Percentiles rank a stretch among this genome's conserved stretches.
These are phyloP conservation scores for Cordyceps cateniannulata DNA, from an alignment of 2,329 filamentous ascomycete species.

Conservation along the genomic window DNA sequence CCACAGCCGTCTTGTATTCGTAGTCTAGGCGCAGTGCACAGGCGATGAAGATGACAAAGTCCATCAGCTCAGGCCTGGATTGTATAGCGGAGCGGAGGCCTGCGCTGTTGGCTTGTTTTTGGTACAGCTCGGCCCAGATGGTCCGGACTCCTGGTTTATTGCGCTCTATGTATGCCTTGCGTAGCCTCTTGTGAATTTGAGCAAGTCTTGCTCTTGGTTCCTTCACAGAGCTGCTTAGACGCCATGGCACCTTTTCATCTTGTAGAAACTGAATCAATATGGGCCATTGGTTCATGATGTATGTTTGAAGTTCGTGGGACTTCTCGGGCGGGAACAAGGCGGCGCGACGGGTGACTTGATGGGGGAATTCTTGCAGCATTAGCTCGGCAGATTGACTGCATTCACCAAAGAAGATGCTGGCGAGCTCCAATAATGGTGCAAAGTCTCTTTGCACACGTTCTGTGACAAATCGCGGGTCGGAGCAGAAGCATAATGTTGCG, in stretches of 20 bases:
- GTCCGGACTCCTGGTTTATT: conserved; percentile 23
- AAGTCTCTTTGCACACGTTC: conserved; percentile 14
- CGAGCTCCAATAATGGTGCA: conserved; percentile 23
- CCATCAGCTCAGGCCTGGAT: conserved; percentile 28
- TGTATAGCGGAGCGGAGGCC: conserved; percentile 24
- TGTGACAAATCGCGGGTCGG: conserved; percentile 20
- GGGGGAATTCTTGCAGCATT: conserved; percentile 2
- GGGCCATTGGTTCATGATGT: conserved; percentile 26
- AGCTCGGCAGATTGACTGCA: neutral
- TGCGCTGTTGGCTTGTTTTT: conserved; percentile 19
- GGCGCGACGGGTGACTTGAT: neutral
- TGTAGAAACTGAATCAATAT: conserved; percentile 19
- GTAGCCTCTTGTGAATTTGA: conserved; percentile 24
- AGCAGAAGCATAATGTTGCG: conserved; percentile 25
- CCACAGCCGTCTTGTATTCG: conserved; percentile 31
- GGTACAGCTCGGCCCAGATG: conserved; percentile 29
- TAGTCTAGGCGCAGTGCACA: conserved; percentile 27
- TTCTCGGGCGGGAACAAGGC: conserved; percentile 16
- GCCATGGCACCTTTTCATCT: conserved; percentile 20
- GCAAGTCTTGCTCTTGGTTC: conserved; percentile 9
- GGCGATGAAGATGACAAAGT: conserved; percentile 35
- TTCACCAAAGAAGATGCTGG: neutral
- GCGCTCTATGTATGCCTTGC: conserved; percentile 23
- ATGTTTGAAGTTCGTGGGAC: conserved; percentile 18
- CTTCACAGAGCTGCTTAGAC: neutral